Evolutionary conservation across 2,329 filamentous ascomycete species (phyloP), one percentile per base, ranked within the genome.

Genomic region (Massarina eburnea): DNA sequence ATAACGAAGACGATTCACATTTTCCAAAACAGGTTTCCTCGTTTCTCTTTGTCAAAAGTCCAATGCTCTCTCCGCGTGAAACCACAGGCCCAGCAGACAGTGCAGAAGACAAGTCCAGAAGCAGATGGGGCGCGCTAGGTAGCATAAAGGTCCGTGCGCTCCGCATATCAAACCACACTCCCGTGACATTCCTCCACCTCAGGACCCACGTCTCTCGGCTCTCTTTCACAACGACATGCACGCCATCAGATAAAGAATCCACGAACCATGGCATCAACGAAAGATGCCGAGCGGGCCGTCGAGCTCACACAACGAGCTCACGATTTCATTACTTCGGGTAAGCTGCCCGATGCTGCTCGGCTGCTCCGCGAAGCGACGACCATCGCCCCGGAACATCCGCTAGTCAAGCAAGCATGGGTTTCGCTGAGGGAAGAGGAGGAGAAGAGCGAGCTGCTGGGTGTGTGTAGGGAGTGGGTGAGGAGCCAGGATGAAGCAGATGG

Each of bases 281-380:
- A 55, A 15, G 63, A 67, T 30, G 60, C 63, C 37, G 59, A 61
- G 34, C 57, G 60, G 29, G 65, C 63, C 4, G 43, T 63, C 39
- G 57, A 63, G 41, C 66, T 70, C 39, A 62, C 59, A 32, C 52
- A 59, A 30, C 61, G 58, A 47, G 67, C 66, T 9, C 46, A 41
- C 26, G 56, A 62, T 24, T 60, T 56, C 43, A 57, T 57, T 26
- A 57, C 58, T 32, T 48, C 56, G 8, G 64, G 65, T 40, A 62
- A 73, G 32, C 57, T 74, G 35, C 59, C 64, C 35, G 62, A 68
- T 42, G 74, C 73, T 18, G 71, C 71, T 20, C 57, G 67, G 37
- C 63, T 67, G n/a, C 57, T 77, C 44, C 67, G 71, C 36, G 71
- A 76, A 57, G 75, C 74, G 26, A 71, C 70, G 19, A 67, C 68